phyloP scores from a whole-genome alignment of 805 yeast genomes.

The Priceomyces castillae region DNA sequence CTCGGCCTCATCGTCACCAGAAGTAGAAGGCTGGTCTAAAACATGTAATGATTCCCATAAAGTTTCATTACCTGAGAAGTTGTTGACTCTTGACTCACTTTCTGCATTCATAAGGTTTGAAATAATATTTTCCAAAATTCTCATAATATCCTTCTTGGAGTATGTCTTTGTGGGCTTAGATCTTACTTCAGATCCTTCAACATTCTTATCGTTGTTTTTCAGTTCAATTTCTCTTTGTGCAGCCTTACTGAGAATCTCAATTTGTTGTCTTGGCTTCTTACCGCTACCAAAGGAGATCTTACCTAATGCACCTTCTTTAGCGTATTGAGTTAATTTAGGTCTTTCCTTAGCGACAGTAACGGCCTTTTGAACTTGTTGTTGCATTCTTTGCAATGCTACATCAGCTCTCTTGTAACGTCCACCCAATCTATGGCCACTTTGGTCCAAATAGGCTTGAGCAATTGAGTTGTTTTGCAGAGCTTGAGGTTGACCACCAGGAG shows the following conservation, averaged over 20 bases:
- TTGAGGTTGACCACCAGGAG: slow-evolving; percentile 43
- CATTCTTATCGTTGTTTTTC: slow-evolving; percentile 23
- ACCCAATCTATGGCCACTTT: slow-evolving; percentile 86
- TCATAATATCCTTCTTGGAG: slow-evolving; percentile 48
- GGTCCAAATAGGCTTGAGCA: slow-evolving; percentile 89
- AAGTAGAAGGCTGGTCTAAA: slow-evolving; percentile 57
- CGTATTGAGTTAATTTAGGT: slow-evolving; percentile 62
- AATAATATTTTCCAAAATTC: slow-evolving; percentile 74
- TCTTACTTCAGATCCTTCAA: slow-evolving; percentile 16
- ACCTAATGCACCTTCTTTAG: slow-evolving; percentile 86
- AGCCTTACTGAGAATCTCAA: slow-evolving; percentile 58
- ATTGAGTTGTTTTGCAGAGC: slow-evolving; percentile 68
- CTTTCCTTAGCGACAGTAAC: slow-evolving; percentile 92
- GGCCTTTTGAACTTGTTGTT: slow-evolving; percentile 95
- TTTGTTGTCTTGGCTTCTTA: slow-evolving; percentile 83
- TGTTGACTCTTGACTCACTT: slow-evolving; percentile 45
- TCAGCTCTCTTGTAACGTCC: slow-evolving; percentile 83
- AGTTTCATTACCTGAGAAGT: slow-evolving; percentile 35
- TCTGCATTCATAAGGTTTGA: slow-evolving; percentile 76
- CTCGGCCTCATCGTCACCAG: slow-evolving; percentile 45
- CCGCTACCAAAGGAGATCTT: slow-evolving; percentile 75
- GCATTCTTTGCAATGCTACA: slow-evolving; percentile 94
- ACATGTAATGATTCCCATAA: slow-evolving; percentile 81
- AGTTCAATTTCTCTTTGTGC: slow-evolving; percentile 45
- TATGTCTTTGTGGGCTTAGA: slow-evolving; percentile 30